phyloP scores from a whole-genome alignment of 2,329 filamentous ascomycete species.

The Amphichorda felina region DNA sequence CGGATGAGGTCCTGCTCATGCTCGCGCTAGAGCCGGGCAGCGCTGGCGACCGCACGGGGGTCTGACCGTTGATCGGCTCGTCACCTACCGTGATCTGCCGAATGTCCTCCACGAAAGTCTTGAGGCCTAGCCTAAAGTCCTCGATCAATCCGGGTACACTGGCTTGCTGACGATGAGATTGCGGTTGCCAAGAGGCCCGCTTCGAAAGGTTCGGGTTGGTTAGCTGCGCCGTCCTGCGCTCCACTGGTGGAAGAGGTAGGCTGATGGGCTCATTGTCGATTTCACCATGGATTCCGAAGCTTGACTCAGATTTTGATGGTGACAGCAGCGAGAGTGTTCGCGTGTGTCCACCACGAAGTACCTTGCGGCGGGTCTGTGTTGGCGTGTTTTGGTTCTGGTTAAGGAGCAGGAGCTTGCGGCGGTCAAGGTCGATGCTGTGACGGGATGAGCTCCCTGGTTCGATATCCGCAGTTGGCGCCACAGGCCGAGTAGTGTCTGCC shows the following conservation, averaged over 20 bases:
- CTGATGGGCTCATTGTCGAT: constrained; percentile 14
- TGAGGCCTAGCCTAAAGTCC: constrained; percentile 80
- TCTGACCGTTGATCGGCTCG: constrained; percentile 57
- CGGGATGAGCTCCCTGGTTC: constrained; percentile 19
- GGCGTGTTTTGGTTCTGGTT: constrained; percentile 32
- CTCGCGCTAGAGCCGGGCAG: not conserved
- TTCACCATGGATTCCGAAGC: constrained; percentile 30
- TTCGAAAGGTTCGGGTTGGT: constrained; percentile 32
- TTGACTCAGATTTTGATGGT: constrained; percentile 37
- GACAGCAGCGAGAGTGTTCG: constrained; percentile 71
- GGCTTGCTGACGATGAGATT: constrained; percentile 27
- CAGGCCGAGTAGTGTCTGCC: constrained; percentile 28
- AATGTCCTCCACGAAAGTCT: constrained; percentile 92
- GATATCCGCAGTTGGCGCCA: constrained; percentile 8
- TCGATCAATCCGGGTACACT: constrained; percentile 69
- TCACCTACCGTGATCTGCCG: constrained; percentile 93
- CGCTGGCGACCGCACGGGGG: constrained; percentile 3
- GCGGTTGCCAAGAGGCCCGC: constrained; percentile 48
- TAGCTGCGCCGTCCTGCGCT: constrained; percentile 20
- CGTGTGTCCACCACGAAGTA: constrained; percentile 57
- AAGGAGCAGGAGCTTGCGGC: constrained; percentile 55
- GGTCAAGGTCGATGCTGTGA: constrained; percentile 53
- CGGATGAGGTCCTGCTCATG: constrained; percentile 5
- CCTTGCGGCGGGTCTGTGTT: constrained; percentile 37
- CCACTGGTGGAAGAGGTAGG: constrained; percentile 14